These are phyloP conservation scores for Plantago coronopus DNA, from an alignment of 305 asterid species.

Conservation along the genomic window DNA sequence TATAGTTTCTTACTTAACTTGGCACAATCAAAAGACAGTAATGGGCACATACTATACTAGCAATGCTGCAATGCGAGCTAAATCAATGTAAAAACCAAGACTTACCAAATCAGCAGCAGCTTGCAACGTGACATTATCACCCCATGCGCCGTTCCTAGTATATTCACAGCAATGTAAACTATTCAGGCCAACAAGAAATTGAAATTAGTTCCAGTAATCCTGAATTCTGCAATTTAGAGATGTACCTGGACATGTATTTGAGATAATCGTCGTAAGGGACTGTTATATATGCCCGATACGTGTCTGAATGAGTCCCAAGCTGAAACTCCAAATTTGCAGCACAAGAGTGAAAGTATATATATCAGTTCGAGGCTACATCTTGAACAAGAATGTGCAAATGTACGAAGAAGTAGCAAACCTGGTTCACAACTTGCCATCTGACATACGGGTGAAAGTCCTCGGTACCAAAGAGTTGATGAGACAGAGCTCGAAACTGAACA, in stretches of 20 bases:
- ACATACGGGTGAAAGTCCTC: constrained; percentile 91
- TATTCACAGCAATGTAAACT: constrained; percentile 22
- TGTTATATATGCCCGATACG: constrained; percentile 83
- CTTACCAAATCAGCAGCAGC: constrained; percentile 91
- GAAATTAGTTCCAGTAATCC: constrained; percentile 22
- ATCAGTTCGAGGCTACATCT: constrained; percentile 21
- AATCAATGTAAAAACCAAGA: constrained; percentile 1
- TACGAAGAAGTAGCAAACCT: constrained; percentile 39
- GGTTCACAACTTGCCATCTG: constrained; percentile 76
- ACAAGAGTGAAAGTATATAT: constrained; percentile 19
- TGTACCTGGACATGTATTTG: constrained; percentile 79
- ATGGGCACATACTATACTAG: too few relatives aligned
- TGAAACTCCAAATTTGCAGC: constrained; percentile 36
- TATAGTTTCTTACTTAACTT: too few relatives aligned
- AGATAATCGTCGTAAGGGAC: constrained; percentile 76
- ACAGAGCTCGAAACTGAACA: constrained; percentile 81
- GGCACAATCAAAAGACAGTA: too few relatives aligned
- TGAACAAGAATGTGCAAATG: constrained; percentile 9
- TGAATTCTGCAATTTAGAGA: constrained; percentile 14
- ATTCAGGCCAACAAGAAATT: constrained; percentile 13
- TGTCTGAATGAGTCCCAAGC: constrained; percentile 72
- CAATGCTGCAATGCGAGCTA: neutral
- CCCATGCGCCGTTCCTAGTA: constrained; percentile 89
- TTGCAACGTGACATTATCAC: constrained; percentile 93
- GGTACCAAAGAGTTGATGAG: constrained; percentile 87